phyloP scores from a whole-genome alignment of 805 yeast species.

The Sugiyamaella chiloensis region DNA sequence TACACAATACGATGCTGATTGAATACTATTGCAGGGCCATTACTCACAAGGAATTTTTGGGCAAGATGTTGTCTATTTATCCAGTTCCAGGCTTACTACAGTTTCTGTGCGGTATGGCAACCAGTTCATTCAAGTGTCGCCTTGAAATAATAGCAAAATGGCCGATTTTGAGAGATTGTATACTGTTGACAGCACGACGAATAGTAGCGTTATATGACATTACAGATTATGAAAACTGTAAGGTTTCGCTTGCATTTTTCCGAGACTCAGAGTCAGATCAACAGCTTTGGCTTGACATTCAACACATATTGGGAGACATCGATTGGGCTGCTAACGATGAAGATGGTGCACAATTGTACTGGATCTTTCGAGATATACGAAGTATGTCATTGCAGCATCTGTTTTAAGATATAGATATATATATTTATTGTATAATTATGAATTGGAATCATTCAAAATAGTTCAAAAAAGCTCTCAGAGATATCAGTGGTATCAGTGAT shows the following conservation, averaged over 20 bases:
- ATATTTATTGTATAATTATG: not conserved
- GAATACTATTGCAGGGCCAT: constrained; percentile 15
- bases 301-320: constrained; percentile 11
- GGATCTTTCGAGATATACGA: constrained; percentile 20
- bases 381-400: constrained; percentile 16
- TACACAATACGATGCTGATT: constrained; percentile 18
- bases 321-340: constrained; percentile 18
- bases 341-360: constrained; percentile 19
- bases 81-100: constrained; percentile 22
- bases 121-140: constrained; percentile 16
- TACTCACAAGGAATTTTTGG: constrained; percentile 4
- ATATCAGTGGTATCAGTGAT: no score
- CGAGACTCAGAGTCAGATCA: constrained; percentile 15
- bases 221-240: constrained; percentile 18
- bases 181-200: constrained; percentile 14
- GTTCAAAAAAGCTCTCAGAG: no score
- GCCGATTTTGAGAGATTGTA: constrained; percentile 15
- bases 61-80: constrained; percentile 13
- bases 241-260: constrained; percentile 15
- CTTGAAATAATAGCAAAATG: constrained; percentile 13
- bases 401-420: constrained; percentile 1
- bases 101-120: constrained; percentile 21
- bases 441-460: not conserved
- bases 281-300: constrained; percentile 10
- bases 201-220: constrained; percentile 13